Conservation (phyloP, 768 basidiomycete species). For the Kwoniella sp. region DNA sequence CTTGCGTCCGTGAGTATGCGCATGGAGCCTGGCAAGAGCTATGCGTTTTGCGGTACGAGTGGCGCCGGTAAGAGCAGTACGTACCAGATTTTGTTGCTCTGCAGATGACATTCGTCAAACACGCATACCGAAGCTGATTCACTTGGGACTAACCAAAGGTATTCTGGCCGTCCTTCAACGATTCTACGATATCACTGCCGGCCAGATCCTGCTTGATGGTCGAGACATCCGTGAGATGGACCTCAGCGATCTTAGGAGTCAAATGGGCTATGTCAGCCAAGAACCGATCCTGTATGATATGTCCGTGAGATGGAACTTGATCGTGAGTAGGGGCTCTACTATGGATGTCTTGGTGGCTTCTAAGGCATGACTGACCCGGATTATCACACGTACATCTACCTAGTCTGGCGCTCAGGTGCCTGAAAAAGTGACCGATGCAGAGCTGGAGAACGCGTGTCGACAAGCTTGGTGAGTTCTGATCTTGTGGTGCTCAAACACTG, state of each 20-base stretch:
- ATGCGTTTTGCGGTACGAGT: constrained; percentile 52
- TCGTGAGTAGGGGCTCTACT: constrained; percentile 23
- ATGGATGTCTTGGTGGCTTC: too few species aligned
- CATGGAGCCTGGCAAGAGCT: constrained; percentile 45
- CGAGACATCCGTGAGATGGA: constrained; percentile 43
- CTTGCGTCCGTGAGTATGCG: constrained; percentile 38
- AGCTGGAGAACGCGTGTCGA: constrained; percentile 33
- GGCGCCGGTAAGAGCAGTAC: constrained; percentile 44
- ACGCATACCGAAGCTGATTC: too few species aligned
- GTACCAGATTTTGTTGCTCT: constrained; percentile 4
- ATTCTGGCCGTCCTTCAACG: constrained; percentile 51
- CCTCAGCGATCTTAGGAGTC: constrained; percentile 36
- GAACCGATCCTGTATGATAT: constrained; percentile 53
- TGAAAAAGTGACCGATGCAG: constrained; percentile 22
- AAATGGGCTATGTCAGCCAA: constrained; percentile 54
- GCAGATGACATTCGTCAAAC: too few species aligned
- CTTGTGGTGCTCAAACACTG: too few species aligned
- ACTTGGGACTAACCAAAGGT: constrained; percentile 4
- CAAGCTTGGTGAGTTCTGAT: constrained; percentile 36
- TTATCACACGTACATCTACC: too few species aligned
- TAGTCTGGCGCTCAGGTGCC: constrained; percentile 30
- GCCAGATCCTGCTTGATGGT: constrained; percentile 47
- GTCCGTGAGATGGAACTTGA: constrained; percentile 47
- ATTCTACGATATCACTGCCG: constrained; percentile 50
- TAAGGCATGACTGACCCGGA: too few species aligned